Base-by-base conservation (phyloP, 2,329 filamentous ascomycete genomes). In the Paracoccidioides lutzii region DNA sequence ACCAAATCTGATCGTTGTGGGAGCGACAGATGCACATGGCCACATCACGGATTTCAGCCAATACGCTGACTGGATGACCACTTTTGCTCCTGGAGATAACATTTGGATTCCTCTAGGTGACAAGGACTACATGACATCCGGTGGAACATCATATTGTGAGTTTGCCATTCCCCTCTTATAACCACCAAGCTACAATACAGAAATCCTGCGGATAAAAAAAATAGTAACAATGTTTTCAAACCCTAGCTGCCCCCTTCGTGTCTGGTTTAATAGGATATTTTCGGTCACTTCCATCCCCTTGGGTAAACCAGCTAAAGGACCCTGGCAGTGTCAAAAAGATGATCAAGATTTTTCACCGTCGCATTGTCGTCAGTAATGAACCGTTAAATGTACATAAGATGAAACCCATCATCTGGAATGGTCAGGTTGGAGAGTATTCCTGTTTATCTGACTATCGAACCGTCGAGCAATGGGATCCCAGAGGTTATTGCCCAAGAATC, bases 281-380 rank as follows among this genome's bases (percentile, higher is more conserved):
- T n/a, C 22, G 15, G n/a, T 46, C 44, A 7, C 1, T 52, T 9
- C 50, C 8, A 5, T 52, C 50, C 10, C 50, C 50, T 9, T 52
- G 50, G 50, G 0, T 30, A 42, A 4, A 14, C 40, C 50, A 52
- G 32, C 14, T 52, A 10, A 14, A 1, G 28, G 8, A 10, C 37
- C 37, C 50, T 43, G 50, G 35, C 12, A 52, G 32, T 6, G 37
- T 52, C 4, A 52, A 52, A n/a, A 52, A 52, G 8, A 52, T 52
- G 50, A 41, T 52, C 12, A 52, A 43, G 50, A 32, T 46, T 46
- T 46, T 46, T n/a, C 44, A 46, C 12, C 44, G 44, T n/a, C 28
- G 45, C 9, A 5, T 49, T 22, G 28, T 22, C 4, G 45, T 49
- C 45, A 28, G 8, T 37, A 12, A 49, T 3, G 30, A 14, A 15